Evolutionary conservation across 2,329 filamentous ascomycete genomes (phyloP), one percentile per base, ranked within the genome.

Genomic region (Ascochyta koolunga): DNA sequence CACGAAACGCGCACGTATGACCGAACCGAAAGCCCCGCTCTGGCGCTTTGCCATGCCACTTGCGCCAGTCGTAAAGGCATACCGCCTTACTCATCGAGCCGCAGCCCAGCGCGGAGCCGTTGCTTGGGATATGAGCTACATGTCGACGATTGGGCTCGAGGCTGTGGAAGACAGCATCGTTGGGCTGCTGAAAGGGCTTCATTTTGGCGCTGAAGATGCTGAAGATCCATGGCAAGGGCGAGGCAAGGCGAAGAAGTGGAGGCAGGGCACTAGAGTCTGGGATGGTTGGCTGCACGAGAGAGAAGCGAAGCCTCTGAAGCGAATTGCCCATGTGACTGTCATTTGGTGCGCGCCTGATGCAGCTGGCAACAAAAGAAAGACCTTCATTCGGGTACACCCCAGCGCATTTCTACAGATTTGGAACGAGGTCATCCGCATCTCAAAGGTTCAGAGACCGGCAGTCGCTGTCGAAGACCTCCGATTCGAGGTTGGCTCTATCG

Each of bases 91-190:
- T 0, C 92, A 98, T 78, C 86, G 93, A 60, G 88, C 91, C 19
- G 85, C 87, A 46, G 86, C 87, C 24, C 82, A 88, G 46, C 85
- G 88, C 60, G 93, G 95, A 5, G 89, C 89, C 19, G 80, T 98
- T 37, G 87, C 87, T 1, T 98, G 93, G 92, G 95, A 99, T 75
- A 90, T 86, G 80, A 98, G 93, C 72, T 99, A 97, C 71, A 89
- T 95, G 79, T 90, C 90, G 63, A 96, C 91, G 1, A 89, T 98
- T 60, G 83, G 88, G 13, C 71, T 98, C 3, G 87, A 88, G 62
- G 95, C 93, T 0, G 77, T 80, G 13, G 78, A 84, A 35, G 74
- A 78, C 25, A 87, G 87, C 47, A 77, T 96, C 35, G 79, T 86
- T 50, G 82, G 83, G 32, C 79, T 93, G 9, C 72, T 98, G 29